Base-by-base conservation (phyloP, 2,329 filamentous ascomycete species). In the Colletotrichum navitas region DNA sequence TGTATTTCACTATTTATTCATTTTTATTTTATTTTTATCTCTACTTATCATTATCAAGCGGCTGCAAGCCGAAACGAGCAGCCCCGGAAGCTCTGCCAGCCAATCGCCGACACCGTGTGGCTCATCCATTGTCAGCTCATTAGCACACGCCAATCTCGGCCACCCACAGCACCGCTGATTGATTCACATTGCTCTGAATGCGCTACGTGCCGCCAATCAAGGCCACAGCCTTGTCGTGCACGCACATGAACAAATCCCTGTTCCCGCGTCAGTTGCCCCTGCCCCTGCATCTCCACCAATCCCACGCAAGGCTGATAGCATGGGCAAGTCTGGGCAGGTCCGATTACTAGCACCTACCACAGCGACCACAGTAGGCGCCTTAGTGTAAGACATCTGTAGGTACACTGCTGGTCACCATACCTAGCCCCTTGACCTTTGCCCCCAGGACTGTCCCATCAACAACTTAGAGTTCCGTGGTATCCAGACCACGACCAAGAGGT, bases 251-350 rank as follows among this genome's bases (percentile, higher is more conserved):
- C 34, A 34, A 34, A 39, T 36, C 49, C 49, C 47, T 63, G 49
- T 54, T 32, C 24, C 54, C 54, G 52, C 47, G 68, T 41, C 10
- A 58, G 29, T 34, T 39, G 34, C 43, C 24, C n/a, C 32, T 49
- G 43, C 65, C 65, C 69, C 59, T 69, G 69, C 65, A 24, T 60
- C 47, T 64, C 69, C 29, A 45, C 59, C 59, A 60, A 64, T 72
- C 39, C 65, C 45, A 64, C 59, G 69, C 69, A 64, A 67, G 69
- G 69, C 69, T 68, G 65, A 41, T 18, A 39, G 59, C 68, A 68
- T 59, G 64, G 60, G 68, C 47, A 6, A 18, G 63, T 45, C 36
- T n/a, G 24, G 14, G 26, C 21, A 52, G 51, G 34, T 45, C 45
- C 21, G 49, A 39, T n/a, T 12, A 59, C 21, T 18, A n/a, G 18